Base-by-base conservation (phyloP, 805 yeast genomes). In the Blastobotrys attinorum region DNA sequence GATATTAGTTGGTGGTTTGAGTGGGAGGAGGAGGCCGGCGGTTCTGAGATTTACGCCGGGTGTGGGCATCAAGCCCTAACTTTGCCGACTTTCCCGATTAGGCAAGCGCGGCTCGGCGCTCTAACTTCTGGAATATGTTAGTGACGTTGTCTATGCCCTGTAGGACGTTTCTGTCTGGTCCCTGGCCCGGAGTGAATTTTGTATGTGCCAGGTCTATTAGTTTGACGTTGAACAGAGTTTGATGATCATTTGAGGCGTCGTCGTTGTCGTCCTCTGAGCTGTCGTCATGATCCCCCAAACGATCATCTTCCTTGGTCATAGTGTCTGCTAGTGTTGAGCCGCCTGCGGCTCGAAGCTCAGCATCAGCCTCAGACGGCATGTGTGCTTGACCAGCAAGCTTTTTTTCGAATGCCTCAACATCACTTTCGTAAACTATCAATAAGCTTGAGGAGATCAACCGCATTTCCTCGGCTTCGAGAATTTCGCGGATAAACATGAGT, bases 181-280 rank as follows among this genome's bases (percentile, higher is more conserved):
- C 87, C 45, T 71, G 46, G 0, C 82, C 84, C 0, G 79, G 78
- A 0, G 73, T 70, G 46, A 74, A 64, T 48, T 66, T 73, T 0
- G 96, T 76, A 59, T 92, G 97, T 1, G 97, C 97, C 67, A 92
- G 88, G 62, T 92, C 98, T 4, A 92, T 87, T 39, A 89, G 55
- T 31, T 77, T 72, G 42, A 87, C 64, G 4, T 75, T 64, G 47
- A 89, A 81, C 39, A 85, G 58, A 0, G 72, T 67, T 1, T 60
- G n/a, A 23, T 43, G 54, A 7, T 44, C 50, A 5, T 51, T 56
- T 10, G 47, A 55, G 13, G 47, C 57, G 21, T 49, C 53, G 23
- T 45, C 50, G 3, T 35, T 47, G 11, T 45, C 57, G 7, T 34
- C 43, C 2, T 49, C 57, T 6, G 50, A 51, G 37, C 55, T 58